Percentiles rank a stretch among this genome's conserved stretches.
phyloP scores from a whole-genome alignment of 1,284 basidiomycete species.

The Moesziomyces globuligerus region DNA sequence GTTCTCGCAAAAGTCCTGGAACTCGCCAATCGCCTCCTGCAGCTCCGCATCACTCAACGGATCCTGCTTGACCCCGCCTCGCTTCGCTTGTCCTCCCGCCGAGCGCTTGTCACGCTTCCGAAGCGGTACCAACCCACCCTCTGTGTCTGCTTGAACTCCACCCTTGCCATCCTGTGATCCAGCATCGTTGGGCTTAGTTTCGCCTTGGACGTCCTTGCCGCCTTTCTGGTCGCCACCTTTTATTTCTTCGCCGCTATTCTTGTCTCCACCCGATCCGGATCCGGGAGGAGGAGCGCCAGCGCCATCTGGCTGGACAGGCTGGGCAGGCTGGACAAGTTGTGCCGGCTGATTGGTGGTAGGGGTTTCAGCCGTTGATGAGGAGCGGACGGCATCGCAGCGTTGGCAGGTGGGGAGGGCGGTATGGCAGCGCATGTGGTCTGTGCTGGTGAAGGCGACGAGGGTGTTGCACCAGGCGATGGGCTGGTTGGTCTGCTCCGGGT shows the following conservation, averaged over 20 bases:
- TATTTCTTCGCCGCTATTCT: too few relatives aligned
- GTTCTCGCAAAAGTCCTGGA: slow-evolving; percentile 48
- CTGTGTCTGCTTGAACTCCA: too few relatives aligned
- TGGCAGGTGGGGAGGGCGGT: slow-evolving; percentile 38
- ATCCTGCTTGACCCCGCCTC: neutral
- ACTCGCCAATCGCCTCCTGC: slow-evolving; percentile 26
- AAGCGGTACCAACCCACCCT: neutral
- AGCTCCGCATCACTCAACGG: slow-evolving; percentile 14
- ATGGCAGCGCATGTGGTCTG: slow-evolving; percentile 19
- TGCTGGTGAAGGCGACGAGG: slow-evolving; percentile 28
- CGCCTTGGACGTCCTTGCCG: too few relatives aligned
- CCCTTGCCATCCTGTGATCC: too few relatives aligned
- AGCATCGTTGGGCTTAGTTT: too few relatives aligned
- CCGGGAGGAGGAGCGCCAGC: too few relatives aligned
- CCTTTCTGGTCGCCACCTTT: too few relatives aligned
- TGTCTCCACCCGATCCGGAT: too few relatives aligned
- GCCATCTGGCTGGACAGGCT: neutral
- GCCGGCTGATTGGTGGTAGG: neutral
- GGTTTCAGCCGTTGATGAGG: too few relatives aligned
- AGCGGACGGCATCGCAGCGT: slow-evolving; percentile 32
- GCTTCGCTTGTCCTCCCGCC: neutral
- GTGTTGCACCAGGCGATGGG: slow-evolving; percentile 49
- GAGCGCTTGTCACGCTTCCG: slow-evolving; percentile 1
- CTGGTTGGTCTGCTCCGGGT: slow-evolving; percentile 27
- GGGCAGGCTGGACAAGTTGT: neutral